Evolutionary conservation across 2,329 filamentous ascomycete genomes (phyloP), one percentile per base, ranked within the genome.

Genomic region (Talaromyces piceae): DNA sequence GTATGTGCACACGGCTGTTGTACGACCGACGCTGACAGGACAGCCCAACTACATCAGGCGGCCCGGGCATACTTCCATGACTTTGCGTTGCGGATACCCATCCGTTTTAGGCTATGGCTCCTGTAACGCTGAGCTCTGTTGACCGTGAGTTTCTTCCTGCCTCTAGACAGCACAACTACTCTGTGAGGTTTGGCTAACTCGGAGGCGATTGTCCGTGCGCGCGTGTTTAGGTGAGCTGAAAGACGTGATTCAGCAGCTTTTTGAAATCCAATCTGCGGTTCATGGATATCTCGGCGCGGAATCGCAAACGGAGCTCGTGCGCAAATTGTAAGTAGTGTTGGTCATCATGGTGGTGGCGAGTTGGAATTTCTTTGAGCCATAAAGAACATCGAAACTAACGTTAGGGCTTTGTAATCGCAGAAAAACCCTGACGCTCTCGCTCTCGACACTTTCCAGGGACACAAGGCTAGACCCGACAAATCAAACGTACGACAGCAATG

Each of bases 231-330:
- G 69, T 45, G 76, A 81, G 58, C 69, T 83, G 49, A 82, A 81
- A 66, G 74, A 77, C 43, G 76, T 83, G 52, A 80, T 84, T 56
- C 78, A 81, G 58, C 78, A 80, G 58, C 73, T 84, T 47, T 84
- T 80, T 69, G 76, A 81, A 56, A 77, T 81, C 41, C 79, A 83
- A 64, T 75, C 76, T 26, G 72, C 72, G n/a, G 70, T 74, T 1
- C 76, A 81, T 61, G 80, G 81, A 56, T 81, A 83, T 60, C 73
- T 81, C 55, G 79, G 79, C 37, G 68, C 72, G 27, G 72, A 74
- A 47, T 81, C 79, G 5, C 75, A 80, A 57, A 72, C 78, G 47
- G 76, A 78, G 28, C 76, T 84, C 61, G 76, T 79, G 41, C 67
- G 72, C 20, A 80, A 83, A 58, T 77, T 83, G 77, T 82, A 63